Conservation (phyloP, 169 alveolate species). For the Plasmodium gonderi region DNA sequence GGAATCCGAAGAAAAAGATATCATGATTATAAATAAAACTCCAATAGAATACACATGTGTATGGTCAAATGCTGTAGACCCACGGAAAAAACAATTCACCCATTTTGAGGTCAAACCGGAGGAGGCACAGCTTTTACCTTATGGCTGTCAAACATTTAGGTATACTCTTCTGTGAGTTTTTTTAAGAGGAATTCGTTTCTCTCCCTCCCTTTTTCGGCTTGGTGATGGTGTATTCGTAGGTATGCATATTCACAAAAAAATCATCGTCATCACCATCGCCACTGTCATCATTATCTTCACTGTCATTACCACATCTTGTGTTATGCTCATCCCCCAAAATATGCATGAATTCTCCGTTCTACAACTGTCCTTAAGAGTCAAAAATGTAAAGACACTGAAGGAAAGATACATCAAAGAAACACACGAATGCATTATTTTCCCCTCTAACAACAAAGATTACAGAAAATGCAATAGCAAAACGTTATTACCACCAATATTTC, state of each 20-base stretch:
- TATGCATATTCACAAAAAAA: background rate
- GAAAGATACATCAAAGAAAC: conserved; percentile 38
- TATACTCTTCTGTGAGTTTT: background rate
- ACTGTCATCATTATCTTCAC: too few species aligned
- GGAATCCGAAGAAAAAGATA: conserved; percentile 54
- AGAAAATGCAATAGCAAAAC: conserved; percentile 69
- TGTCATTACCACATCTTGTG: too few species aligned
- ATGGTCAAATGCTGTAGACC: conserved; percentile 42
- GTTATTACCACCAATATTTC: conserved; percentile 59
- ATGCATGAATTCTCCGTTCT: background rate
- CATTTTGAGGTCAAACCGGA: conserved; percentile 28
- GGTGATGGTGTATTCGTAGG: background rate
- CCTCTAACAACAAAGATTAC: conserved; percentile 70
- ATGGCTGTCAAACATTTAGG: conserved; percentile 57
- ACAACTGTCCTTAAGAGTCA: conserved; percentile 15
- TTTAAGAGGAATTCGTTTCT: background rate
- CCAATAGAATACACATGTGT: conserved; percentile 69
- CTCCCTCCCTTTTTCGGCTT: background rate
- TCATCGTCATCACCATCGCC: too few species aligned
- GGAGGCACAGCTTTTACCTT: conserved; percentile 60
- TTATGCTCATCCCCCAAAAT: too few species aligned
- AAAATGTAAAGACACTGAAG: conserved; percentile 42
- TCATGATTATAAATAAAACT: conserved; percentile 62
- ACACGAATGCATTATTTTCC: conserved; percentile 64
- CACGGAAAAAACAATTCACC: background rate